Evolutionary conservation across 768 basidiomycete genomes (phyloP).

Genomic region (Psilocybe azurescens): DNA sequence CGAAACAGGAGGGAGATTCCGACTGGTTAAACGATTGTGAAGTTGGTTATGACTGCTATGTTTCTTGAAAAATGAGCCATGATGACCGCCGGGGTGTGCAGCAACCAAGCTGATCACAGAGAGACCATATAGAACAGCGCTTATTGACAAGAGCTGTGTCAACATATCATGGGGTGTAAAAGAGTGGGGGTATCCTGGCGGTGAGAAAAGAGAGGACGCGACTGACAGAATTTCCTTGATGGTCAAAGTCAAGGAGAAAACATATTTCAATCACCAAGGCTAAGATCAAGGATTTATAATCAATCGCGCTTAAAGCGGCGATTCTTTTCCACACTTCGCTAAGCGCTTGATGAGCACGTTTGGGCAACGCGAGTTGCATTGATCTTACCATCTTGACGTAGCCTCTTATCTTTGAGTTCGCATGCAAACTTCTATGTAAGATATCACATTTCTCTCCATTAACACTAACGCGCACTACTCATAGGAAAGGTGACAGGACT

Average conservation of each 20-base stretch:
- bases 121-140: not conserved
- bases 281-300: not conserved
- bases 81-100: not conserved
- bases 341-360: not conserved
- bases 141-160: not conserved
- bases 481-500: too few relatives aligned
- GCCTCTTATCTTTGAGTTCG: too few relatives aligned
- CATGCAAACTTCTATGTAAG: too few relatives aligned
- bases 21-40: conserved; percentile 12
- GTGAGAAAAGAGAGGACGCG: not conserved
- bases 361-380: too few relatives aligned
- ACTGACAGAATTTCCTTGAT: not conserved
- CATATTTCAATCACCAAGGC: not conserved
- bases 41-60: conserved; percentile 9
- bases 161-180: conserved; percentile 1
- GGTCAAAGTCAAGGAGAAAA: not conserved
- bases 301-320: not conserved
- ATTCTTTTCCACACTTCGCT: not conserved
- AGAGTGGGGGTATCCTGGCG: not conserved
- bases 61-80: conserved; percentile 3
- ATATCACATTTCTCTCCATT: too few relatives aligned
- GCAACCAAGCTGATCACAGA: conserved; percentile 1
- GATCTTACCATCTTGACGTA: too few relatives aligned
- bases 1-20: not conserved
- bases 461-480: too few relatives aligned